phyloP scores from a whole-genome alignment of 768 basidiomycete genomes.

The Termitomyces sp. region DNA sequence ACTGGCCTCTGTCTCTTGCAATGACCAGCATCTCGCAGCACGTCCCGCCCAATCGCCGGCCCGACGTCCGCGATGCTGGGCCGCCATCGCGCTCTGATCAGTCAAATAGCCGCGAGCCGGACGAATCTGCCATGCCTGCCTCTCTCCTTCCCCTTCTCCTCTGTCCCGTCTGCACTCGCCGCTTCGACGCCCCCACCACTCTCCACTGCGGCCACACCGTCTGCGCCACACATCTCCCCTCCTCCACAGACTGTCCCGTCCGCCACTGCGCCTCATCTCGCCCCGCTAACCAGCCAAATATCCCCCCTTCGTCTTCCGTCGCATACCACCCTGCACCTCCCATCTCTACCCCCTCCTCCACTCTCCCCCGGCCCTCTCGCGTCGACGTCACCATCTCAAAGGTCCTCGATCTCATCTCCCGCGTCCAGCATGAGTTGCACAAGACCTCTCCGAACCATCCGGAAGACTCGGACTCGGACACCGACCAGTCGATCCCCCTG shows the following conservation, averaged over 20 bases:
- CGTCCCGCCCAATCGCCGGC: neutral
- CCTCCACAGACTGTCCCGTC: slow-evolving; percentile 24
- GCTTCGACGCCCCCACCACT: slow-evolving; percentile 59
- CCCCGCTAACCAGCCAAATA: slow-evolving; percentile 29
- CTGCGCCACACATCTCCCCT: slow-evolving; percentile 51
- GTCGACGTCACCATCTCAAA: slow-evolving; percentile 59
- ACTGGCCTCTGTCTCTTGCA: no score
- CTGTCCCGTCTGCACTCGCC: slow-evolving; percentile 57
- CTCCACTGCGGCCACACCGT: slow-evolving; percentile 85
- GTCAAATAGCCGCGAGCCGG: slow-evolving; percentile 1
- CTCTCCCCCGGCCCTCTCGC: slow-evolving; percentile 15
- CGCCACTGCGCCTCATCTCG: slow-evolving; percentile 27
- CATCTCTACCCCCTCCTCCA: neutral
- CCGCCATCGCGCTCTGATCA: slow-evolving; percentile 3
- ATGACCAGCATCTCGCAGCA: neutral
- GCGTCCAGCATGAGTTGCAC: neutral
- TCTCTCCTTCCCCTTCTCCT: slow-evolving; percentile 16
- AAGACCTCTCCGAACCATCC: slow-evolving; percentile 9
- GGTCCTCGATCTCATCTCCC: slow-evolving; percentile 41
- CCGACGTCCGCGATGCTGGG: slow-evolving; percentile 6
- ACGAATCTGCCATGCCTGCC: slow-evolving; percentile 3
- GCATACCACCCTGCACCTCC: slow-evolving; percentile 30
- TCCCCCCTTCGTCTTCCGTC: slow-evolving; percentile 37
- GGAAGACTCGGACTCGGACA: slow-evolving; percentile 21
- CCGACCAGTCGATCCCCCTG: slow-evolving; percentile 5